Base-by-base conservation (phyloP, 2,329 filamentous ascomycete species). In the Venturia asperata region DNA sequence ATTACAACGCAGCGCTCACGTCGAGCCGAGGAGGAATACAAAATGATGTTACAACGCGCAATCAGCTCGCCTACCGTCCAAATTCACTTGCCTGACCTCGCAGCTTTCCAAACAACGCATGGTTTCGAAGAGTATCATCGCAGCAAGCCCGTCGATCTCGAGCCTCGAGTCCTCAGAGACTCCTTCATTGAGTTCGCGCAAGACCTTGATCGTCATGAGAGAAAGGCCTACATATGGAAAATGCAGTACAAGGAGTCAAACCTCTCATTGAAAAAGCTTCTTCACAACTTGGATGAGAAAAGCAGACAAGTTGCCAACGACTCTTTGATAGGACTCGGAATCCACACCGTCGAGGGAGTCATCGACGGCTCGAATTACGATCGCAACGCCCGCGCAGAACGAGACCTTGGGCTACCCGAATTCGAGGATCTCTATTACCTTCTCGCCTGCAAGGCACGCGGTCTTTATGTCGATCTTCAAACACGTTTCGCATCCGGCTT, bases 401-500 rank as follows among this genome's bases (percentile, higher is more conserved):
- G 30, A 37, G 52, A 58, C n/a, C 47, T 64, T 58, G 63, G 63
- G 11, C 37, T 45, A 10, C 37, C 52, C 11, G 63, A 64, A 34
- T 64, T 64, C 63, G 63, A 64, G 52, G 63, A 64, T 47, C 52
- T 64, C 21, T 64, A 64, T 27, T 64, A 64, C 39, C 47, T 64
- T 41, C 63, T 64, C 37, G 63, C 63, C 52, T 64, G 63, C 49
- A 64, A 64, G 49, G 52, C 63, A 45, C 63, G 63, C 7, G 27
- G 24, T 15, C 39, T 64, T 13, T 64, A 64, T n/a, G 21, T 15
- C 21, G 47, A 64, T 45, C 49, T 64, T 15, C 63, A 64, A 27
- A 27, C 41, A 11, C 47, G 63, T 15, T 64, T 64, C 39, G 49
- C 37, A 11, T 64, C 63, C 13, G 41, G 52, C 37, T 64, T 58